Percentiles rank a stretch among this genome's conserved stretches.
These are phyloP conservation scores for Raphanus raphanistrum DNA, from an alignment of 345 rosid genomes.

Conservation along the genomic window DNA sequence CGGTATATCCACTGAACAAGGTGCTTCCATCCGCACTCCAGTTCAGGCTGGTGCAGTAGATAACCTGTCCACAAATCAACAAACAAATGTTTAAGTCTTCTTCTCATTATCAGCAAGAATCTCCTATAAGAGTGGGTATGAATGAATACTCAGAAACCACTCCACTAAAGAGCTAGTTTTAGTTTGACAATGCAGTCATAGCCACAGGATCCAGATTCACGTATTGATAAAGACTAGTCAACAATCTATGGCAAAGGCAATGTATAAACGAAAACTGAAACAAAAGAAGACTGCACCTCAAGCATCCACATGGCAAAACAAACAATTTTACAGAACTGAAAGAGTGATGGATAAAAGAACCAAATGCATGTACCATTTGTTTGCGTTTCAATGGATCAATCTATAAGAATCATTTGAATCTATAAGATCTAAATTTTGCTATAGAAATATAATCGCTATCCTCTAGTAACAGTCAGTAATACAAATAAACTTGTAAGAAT, in stretches of 20 bases:
- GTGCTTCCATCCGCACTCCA: conserved; percentile 97
- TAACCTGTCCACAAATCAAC: conserved; percentile 50
- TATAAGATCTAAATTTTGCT: neutral
- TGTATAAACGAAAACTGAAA: neutral
- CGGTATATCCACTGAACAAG: conserved; percentile 90
- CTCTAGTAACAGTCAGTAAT: neutral
- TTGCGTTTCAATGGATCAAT: neutral
- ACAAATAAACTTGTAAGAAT: neutral
- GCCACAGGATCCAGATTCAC: too few relatives aligned
- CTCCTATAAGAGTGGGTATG: neutral
- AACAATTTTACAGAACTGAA: neutral
- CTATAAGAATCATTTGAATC: neutral
- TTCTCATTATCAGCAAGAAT: neutral
- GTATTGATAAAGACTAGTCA: neutral
- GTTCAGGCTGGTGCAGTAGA: conserved; percentile 86
- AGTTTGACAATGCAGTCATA: neutral
- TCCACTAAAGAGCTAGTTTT: neutral
- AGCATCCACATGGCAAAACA: neutral
- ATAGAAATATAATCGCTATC: neutral
- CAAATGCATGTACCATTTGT: neutral
- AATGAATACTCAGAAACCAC: neutral
- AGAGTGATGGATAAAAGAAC: neutral
- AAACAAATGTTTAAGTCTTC: neutral
- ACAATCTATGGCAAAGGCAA: neutral
- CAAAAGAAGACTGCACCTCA: neutral